phyloP scores from a whole-genome alignment of 2,329 filamentous ascomycete species.

The Phialophora verrucosa region DNA sequence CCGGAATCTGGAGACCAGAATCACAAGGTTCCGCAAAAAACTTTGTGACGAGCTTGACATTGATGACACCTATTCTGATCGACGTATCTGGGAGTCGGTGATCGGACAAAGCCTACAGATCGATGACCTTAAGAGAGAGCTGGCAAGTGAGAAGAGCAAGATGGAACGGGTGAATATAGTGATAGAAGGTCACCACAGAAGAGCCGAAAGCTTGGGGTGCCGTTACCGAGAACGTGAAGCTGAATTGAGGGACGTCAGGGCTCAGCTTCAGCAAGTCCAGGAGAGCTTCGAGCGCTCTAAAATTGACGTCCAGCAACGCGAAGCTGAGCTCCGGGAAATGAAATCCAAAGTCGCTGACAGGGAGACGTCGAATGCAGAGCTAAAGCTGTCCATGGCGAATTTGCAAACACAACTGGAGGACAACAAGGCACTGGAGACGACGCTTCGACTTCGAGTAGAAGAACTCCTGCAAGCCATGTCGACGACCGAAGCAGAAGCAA shows the following conservation, averaged over 20 bases:
- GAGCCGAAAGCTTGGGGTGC: background rate
- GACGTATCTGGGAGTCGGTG: background rate
- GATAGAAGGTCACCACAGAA: background rate
- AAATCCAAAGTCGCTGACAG: background rate
- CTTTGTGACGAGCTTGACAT: background rate
- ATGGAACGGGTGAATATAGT: background rate
- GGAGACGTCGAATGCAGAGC: background rate
- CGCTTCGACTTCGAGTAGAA: background rate
- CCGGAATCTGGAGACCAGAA: background rate
- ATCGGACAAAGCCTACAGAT: background rate
- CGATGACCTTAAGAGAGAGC: background rate
- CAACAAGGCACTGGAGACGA: background rate
- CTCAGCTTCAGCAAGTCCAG: background rate
- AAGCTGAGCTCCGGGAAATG: background rate
- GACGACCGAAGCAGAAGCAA: background rate
- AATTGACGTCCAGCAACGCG: background rate
- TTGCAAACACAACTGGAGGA: background rate
- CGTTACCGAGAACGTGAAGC: background rate
- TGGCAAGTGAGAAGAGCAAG: background rate
- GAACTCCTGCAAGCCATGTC: slow-evolving; percentile 2
- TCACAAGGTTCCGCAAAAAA: background rate
- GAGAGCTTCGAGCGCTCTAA: background rate
- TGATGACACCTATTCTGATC: background rate
- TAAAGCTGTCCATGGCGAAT: background rate
- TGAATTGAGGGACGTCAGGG: background rate